Evolutionary conservation across 331 rosid genomes (phyloP).

Genomic region (Spiraea crenata): DNA sequence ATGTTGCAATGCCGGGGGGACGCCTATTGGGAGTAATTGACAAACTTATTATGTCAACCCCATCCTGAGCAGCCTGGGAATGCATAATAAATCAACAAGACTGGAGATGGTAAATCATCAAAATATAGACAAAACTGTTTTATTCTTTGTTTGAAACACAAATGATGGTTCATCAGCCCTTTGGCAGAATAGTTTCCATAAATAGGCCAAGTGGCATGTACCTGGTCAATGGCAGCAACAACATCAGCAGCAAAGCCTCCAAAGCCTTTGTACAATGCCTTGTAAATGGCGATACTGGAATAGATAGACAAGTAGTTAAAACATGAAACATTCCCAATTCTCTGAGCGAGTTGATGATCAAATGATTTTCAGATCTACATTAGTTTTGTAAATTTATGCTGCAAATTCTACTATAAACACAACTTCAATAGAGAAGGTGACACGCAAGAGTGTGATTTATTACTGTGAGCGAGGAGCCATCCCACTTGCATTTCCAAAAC

Average conservation of each 20-base stretch:
- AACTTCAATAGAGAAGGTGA: constrained; percentile 2
- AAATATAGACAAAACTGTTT: not conserved
- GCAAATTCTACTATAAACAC: not conserved
- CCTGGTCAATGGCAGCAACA: constrained; percentile 99
- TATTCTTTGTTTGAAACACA: not conserved
- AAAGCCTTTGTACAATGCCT: constrained; percentile 92
- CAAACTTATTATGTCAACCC: constrained; percentile 84
- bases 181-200: constrained; percentile 16
- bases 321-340: constrained; percentile 5
- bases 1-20: constrained; percentile 92
- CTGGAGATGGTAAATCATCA: not conserved
- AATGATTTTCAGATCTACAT: not conserved
- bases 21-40: constrained; percentile 96
- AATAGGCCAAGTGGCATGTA: constrained; percentile 21
- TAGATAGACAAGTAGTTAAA: constrained; percentile 28
- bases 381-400: not conserved
- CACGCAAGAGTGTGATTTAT: constrained; percentile 34
- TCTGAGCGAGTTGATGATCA: not conserved
- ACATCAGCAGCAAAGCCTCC: constrained; percentile 99
- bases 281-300: constrained; percentile 89
- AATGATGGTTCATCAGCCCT: constrained; percentile 9
- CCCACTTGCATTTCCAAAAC: constrained; percentile 97
- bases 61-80: constrained; percentile 93
- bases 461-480: constrained; percentile 99
- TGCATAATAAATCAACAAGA: constrained; percentile 4